Base-by-base conservation (phyloP, 2,329 filamentous ascomycete genomes). In the Xylaria sp. region DNA sequence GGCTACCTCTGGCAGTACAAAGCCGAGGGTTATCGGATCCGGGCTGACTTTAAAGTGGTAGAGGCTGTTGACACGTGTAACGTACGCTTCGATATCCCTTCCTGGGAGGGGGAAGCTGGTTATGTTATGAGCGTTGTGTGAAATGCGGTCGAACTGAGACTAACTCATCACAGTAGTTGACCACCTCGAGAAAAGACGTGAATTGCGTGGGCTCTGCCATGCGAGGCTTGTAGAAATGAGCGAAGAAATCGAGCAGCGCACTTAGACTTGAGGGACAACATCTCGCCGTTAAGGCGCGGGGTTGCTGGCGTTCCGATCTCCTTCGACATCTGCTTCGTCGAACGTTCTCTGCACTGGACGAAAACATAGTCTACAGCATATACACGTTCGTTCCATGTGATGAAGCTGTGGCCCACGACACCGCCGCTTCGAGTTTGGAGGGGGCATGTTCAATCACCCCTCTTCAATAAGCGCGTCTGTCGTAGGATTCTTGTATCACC, bases 91-190 rank as follows among this genome's bases (percentile, higher is more conserved):
- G 0, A 59, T 33, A 23, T 57, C 33, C 1, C 35, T 52, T 5
- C 47, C 19, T 2, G 59, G 62, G 13, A 37, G 62, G 2, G 55
- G 59, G 23, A 65, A 65, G 43, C 62, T 64, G 8, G 31, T 3
- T 21, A 3, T 13, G 58, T 64, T 17, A 58, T 57, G 31, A 9
- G n/a, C 8, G 7, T 7, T 5, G 27, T 4, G 15, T 31, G 7
- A 3, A 10, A 9, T 2, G 2, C n/a, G 4, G 29, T 13, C 8
- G 17, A 17, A 19, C 13, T 3, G 56, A 25, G 21, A 48, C 51
- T 21, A 11, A 63, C 60, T 60, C 56, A 53, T 63, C 60, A 35
- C 60, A 63, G 21, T 59, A 10, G 27, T 59, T 43, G n/a, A 59
- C 23, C 31, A 54, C 57, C 3, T 54, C 41, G 19, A 59, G 49